Conservation (phyloP, 306 rosid species). For the Rubus idaeus region DNA sequence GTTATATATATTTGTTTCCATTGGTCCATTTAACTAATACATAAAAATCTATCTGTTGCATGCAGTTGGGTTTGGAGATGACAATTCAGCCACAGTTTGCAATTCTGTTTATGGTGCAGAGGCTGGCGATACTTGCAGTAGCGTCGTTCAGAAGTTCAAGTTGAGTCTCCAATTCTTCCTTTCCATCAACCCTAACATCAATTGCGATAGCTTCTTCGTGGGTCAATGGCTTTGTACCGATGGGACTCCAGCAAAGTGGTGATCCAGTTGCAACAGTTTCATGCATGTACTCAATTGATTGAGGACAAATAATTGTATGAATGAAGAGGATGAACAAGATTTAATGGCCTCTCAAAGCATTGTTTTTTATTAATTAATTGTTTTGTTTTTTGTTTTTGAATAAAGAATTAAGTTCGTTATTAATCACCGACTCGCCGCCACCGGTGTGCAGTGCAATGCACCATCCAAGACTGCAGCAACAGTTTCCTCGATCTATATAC, state of each 20-base stretch:
- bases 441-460: too few relatives aligned
- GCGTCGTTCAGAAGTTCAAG: not conserved
- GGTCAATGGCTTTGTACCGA: slow-evolving; percentile 15
- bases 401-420: too few relatives aligned
- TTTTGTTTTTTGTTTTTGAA: not conserved
- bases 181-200: not conserved
- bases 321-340: not conserved
- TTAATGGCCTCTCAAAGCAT: not conserved
- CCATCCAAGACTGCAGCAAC: too few relatives aligned
- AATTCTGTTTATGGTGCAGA: not conserved
- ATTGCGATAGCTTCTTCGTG: slow-evolving; percentile 1
- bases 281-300: not conserved
- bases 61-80: not conserved
- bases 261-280: not conserved
- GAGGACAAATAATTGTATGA: not conserved
- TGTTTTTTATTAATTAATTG: not conserved
- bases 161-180: not conserved
- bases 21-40: not conserved
- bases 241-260: not conserved
- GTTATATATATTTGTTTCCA: not conserved
- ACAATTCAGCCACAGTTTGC: not conserved
- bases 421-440: too few relatives aligned
- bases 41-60: not conserved
- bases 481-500: too few relatives aligned
- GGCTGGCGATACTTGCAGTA: slow-evolving; percentile 1